phyloP scores from a whole-genome alignment of 108 stramenopile genomes.

The Poteriospumella lacustris region DNA sequence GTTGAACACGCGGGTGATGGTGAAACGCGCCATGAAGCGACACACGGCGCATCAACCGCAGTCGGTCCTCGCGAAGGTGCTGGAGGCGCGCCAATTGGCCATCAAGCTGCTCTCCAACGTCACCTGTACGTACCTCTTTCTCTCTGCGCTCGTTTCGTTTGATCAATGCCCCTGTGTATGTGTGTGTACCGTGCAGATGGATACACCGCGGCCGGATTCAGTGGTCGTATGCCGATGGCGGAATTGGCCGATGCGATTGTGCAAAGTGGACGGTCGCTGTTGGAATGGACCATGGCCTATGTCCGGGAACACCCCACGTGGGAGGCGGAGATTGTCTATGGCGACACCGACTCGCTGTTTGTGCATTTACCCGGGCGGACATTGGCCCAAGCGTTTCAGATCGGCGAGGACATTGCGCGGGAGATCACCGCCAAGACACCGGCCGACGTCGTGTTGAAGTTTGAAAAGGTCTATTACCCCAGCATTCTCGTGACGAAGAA shows the following conservation, averaged over 20 bases:
- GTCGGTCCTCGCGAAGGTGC: slow-evolving; percentile 64
- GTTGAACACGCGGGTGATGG: slow-evolving; percentile 85
- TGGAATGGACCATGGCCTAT: slow-evolving; percentile 71
- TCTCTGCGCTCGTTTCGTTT: neutral
- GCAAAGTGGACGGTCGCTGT: slow-evolving; percentile 74
- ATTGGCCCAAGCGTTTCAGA: slow-evolving; percentile 66
- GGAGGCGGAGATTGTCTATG: slow-evolving; percentile 78
- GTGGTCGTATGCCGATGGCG: slow-evolving; percentile 86
- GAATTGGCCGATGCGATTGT: slow-evolving; percentile 95
- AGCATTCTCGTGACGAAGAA: slow-evolving; percentile 66
- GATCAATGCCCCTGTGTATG: neutral
- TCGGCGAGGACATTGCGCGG: slow-evolving; percentile 78
- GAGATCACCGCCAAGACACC: slow-evolving; percentile 77
- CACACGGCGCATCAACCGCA: slow-evolving; percentile 42
- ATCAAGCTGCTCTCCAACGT: slow-evolving; percentile 97
- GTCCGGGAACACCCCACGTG: slow-evolving; percentile 36
- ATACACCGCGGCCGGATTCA: slow-evolving; percentile 90
- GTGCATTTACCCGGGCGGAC: slow-evolving; percentile 73
- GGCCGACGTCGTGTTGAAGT: slow-evolving; percentile 81
- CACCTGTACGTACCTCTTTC: slow-evolving; percentile 67
- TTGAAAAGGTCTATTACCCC: slow-evolving; percentile 91
- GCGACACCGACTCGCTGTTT: slow-evolving; percentile 97
- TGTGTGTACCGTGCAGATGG: slow-evolving; percentile 19
- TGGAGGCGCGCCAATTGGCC: slow-evolving; percentile 94
- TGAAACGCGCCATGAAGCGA: slow-evolving; percentile 84